A percentile compares a stretch with the other conserved stretches of the same genome.
These are phyloP conservation scores for Serpula lacrymans DNA, from an alignment of 768 basidiomycete genomes.

Conservation along the genomic window DNA sequence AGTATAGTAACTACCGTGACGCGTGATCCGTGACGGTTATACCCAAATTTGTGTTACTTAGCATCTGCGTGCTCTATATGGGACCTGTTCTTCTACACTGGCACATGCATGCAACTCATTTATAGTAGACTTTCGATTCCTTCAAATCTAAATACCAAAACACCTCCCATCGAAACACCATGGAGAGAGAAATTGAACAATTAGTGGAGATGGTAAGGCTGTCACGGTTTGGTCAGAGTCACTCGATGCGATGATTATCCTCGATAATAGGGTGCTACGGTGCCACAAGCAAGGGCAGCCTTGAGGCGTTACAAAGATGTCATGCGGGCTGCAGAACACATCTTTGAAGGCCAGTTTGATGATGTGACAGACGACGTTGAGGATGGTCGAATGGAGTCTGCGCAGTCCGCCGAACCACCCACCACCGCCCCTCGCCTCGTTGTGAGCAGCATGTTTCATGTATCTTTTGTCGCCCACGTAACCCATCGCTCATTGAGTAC, in stretches of 20 bases:
- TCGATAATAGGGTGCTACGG: slow-evolving; percentile 67
- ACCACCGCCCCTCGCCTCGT: slow-evolving; percentile 26
- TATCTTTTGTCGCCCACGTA: too few species aligned
- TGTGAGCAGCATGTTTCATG: slow-evolving; percentile 24
- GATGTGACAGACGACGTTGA: slow-evolving; percentile 53
- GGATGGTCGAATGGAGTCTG: slow-evolving; percentile 45
- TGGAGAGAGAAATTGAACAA: slow-evolving; percentile 56
- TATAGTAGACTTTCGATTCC: too few species aligned
- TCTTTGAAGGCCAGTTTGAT: slow-evolving; percentile 84
- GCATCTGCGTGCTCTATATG: too few species aligned
- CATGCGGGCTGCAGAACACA: slow-evolving; percentile 84
- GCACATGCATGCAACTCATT: too few species aligned
- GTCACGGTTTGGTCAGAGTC: slow-evolving; percentile 4
- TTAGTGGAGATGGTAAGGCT: slow-evolving; percentile 56
- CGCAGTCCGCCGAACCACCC: slow-evolving; percentile 14
- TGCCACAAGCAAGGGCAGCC: slow-evolving; percentile 79
- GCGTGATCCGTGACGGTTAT: too few species aligned
- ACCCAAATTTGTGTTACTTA: too few species aligned
- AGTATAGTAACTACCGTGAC: too few species aligned
- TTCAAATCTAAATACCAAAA: too few species aligned
- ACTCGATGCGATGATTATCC: background rate
- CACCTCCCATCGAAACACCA: slow-evolving; percentile 14
- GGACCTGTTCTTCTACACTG: too few species aligned
- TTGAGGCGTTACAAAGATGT: slow-evolving; percentile 82
- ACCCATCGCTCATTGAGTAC: slow-evolving; percentile 8